Conservation (phyloP, 2,329 filamentous ascomycete genomes). For the Colletotrichum lindemuthianum region DNA sequence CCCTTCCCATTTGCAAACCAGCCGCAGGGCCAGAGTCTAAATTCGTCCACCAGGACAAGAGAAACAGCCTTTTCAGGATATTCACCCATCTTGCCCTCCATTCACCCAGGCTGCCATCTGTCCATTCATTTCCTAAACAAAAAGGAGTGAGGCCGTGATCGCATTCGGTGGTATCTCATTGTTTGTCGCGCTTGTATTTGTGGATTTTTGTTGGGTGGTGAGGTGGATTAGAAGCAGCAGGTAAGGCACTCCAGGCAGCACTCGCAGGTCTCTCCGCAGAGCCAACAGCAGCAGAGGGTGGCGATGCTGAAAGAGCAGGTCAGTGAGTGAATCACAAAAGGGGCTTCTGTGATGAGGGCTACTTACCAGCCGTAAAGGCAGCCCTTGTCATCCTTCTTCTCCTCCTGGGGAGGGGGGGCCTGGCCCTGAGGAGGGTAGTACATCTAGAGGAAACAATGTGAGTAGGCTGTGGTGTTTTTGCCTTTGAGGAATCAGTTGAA, state of each 20-base stretch:
- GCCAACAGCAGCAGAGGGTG: conserved; percentile 55
- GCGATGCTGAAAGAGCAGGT: conserved; percentile 44
- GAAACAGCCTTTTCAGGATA: not conserved
- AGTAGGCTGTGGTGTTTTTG: conserved; percentile 3
- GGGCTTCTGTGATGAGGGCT: not conserved
- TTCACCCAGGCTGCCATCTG: conserved; percentile 1
- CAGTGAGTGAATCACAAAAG: conserved; percentile 1
- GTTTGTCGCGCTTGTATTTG: conserved; percentile 10
- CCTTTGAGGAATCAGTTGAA: not conserved
- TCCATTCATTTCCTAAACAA: conserved; percentile 20
- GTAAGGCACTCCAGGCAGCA: conserved; percentile 54
- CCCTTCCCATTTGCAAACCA: not conserved
- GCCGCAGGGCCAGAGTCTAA: too few relatives aligned
- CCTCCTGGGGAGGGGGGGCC: conserved; percentile 45
- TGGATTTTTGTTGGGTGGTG: not conserved
- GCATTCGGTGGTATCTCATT: conserved; percentile 17
- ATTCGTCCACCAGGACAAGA: too few relatives aligned
- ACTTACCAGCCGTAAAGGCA: conserved; percentile 52
- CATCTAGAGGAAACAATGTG: conserved; percentile 27
- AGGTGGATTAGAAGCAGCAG: conserved; percentile 48
- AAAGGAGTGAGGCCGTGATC: conserved; percentile 24
- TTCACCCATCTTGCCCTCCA: not conserved
- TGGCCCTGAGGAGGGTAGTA: conserved; percentile 44
- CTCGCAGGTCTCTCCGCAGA: conserved; percentile 55
- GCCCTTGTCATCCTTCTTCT: conserved; percentile 54